Evolutionary conservation across 2,329 filamentous ascomycete genomes (phyloP), one percentile per base, ranked within the genome.

Genomic region (Geosmithia morbida): DNA sequence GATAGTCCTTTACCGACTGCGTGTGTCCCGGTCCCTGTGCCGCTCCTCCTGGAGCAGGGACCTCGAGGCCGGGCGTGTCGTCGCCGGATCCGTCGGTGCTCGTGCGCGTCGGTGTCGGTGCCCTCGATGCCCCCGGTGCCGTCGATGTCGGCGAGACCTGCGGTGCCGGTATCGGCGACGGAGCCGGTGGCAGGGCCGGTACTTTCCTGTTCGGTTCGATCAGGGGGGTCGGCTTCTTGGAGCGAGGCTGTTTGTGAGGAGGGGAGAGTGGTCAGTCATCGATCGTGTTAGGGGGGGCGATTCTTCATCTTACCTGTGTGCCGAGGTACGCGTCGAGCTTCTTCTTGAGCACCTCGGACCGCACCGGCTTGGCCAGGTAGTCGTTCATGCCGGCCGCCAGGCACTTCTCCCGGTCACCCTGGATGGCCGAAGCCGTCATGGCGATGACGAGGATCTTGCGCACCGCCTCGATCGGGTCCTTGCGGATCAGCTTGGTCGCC

Each of bases 351-450:
- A 94, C 81, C 44, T 89, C 85, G 3, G 85, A 87, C 51, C 88
- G 77, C n/a, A 97, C 90, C 1, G 90, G 90, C 61, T 97, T 97
- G 16, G 90, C 88, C 1, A 96, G 76, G 57, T 96, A 97, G 58
- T 96, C 92, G 62, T 96, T 95, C 90, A 97, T 97, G 43, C 90
- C 90, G 1, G 87, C 87, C 45, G 88, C 87, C n/a, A 96, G 69
- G 55, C 90, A 96, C 66, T 94, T 96, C 61, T 97, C 90, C 44
- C 89, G 75, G 60, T 97, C 90, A 17, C 90, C 90, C 60, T 92
- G 85, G 51, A 97, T 97, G 2, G 90, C 90, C 22, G 83, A 89
- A 1, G 90, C 90, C 1, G 90, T 97, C 90, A 97, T 96, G 48
- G 90, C 90, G 55, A 97, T 96, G 45, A 97, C 85, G n/a, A 96